phyloP scores from a whole-genome alignment of 2,329 filamentous ascomycete species.

The Neobulgaria alba region DNA sequence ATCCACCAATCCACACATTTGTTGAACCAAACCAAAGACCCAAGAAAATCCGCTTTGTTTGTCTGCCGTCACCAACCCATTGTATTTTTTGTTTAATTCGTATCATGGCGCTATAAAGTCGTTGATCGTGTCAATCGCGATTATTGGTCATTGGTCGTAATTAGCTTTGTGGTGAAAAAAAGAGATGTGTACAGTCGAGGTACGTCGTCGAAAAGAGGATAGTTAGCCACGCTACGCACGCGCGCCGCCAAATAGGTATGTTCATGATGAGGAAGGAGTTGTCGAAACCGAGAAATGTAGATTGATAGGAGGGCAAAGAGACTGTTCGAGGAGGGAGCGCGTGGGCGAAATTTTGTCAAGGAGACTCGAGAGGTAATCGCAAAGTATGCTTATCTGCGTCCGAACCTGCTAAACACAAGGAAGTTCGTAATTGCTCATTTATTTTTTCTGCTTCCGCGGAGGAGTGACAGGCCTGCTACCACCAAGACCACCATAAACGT shows the following conservation, averaged over 20 bases:
- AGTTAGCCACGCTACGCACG: slow-evolving; percentile 14
- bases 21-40: slow-evolving; percentile 11
- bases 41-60: slow-evolving; percentile 6
- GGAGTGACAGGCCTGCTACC: slow-evolving; percentile 61
- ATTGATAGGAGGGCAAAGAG: slow-evolving; percentile 12
- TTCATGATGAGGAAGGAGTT: slow-evolving; percentile 16
- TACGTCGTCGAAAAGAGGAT: slow-evolving; percentile 12
- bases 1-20: slow-evolving; percentile 8
- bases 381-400: slow-evolving; percentile 65
- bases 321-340: slow-evolving; percentile 16
- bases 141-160: slow-evolving; percentile 18
- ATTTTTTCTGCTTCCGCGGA: slow-evolving; percentile 61
- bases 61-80: slow-evolving; percentile 5
- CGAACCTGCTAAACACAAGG: slow-evolving; percentile 78
- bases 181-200: slow-evolving; percentile 21
- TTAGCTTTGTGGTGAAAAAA: slow-evolving; percentile 14
- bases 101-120: slow-evolving; percentile 11
- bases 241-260: slow-evolving; percentile 24
- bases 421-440: slow-evolving; percentile 57
- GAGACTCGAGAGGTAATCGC: slow-evolving; percentile 22
- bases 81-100: slow-evolving; percentile 11
- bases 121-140: slow-evolving; percentile 16
- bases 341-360: slow-evolving; percentile 21
- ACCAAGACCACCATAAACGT: slow-evolving; percentile 70
- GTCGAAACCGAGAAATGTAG: slow-evolving; percentile 16